phyloP scores from a whole-genome alignment of 345 rosid genomes.

The Raphanus sativus region DNA sequence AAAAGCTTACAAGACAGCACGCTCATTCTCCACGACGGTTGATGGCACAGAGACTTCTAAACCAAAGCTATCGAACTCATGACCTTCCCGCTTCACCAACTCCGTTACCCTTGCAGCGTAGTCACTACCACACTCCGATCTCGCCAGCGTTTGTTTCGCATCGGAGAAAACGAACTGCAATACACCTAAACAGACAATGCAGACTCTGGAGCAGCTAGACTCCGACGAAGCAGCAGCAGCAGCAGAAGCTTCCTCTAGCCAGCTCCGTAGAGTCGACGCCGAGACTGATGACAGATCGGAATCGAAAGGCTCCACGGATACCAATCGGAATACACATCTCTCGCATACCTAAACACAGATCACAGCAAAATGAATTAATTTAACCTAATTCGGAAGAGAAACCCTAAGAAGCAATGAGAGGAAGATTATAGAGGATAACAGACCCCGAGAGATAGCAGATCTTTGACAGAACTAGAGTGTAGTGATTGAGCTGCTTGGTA shows the following conservation, averaged over 20 bases:
- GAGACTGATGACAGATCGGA: slow-evolving; percentile 38
- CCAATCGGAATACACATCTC: slow-evolving; percentile 70
- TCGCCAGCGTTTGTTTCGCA: slow-evolving; percentile 44
- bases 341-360: slow-evolving; percentile 61
- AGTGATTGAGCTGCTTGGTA: slow-evolving; percentile 52
- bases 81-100: slow-evolving; percentile 58
- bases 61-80: slow-evolving; percentile 63
- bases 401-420: slow-evolving; percentile 1
- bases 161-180: slow-evolving; percentile 59
- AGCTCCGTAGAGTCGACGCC: slow-evolving; percentile 32
- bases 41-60: slow-evolving; percentile 75
- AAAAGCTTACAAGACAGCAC: slow-evolving; percentile 53
- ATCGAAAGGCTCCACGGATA: slow-evolving; percentile 45
- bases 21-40: slow-evolving; percentile 54
- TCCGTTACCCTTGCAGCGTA: slow-evolving; percentile 54
- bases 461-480: slow-evolving; percentile 57
- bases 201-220: slow-evolving; percentile 42
- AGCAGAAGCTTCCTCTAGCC: slow-evolving; percentile 27
- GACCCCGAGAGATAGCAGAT: slow-evolving; percentile 60
- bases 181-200: slow-evolving; percentile 75
- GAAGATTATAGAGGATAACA: slow-evolving; percentile 6
- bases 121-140: slow-evolving; percentile 41
- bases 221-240: slow-evolving; percentile 17
- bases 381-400: background rate
- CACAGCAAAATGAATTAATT: background rate